A percentile compares a stretch with the other conserved stretches of the same genome.
Conservation (phyloP, 2,329 filamentous ascomycete genomes). For the Aspergillus sclerotialis region DNA sequence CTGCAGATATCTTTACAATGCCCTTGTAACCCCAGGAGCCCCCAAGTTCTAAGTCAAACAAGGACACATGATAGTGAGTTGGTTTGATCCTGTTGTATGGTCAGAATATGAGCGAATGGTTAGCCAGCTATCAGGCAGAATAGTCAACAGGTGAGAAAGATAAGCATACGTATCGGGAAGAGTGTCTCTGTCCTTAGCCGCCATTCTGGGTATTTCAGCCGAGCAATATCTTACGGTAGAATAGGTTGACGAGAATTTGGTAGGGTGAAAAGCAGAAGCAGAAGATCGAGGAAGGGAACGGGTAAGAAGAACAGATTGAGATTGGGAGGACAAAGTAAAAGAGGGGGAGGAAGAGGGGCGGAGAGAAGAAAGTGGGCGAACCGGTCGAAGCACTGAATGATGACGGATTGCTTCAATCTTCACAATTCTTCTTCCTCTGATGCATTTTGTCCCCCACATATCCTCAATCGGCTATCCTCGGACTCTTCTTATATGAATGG, state of each 20-base stretch:
- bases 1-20: conserved; percentile 69
- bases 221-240: conserved; percentile 31
- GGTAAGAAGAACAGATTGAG: conserved; percentile 12
- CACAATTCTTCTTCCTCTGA: conserved; percentile 21
- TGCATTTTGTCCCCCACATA: conserved; percentile 32
- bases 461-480: conserved; percentile 3
- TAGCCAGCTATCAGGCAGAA: conserved; percentile 3
- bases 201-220: conserved; percentile 37
- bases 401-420: conserved; percentile 16
- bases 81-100: conserved; percentile 60
- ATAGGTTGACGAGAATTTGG: conserved; percentile 11
- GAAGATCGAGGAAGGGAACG: conserved; percentile 14
- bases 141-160: conserved; percentile 1
- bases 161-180: conserved; percentile 38
- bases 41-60: conserved; percentile 68
- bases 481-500: background rate
- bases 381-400: too few relatives aligned
- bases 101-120: conserved; percentile 4
- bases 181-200: conserved; percentile 37
- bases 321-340: conserved; percentile 11
- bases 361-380: too few relatives aligned
- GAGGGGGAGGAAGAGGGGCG: conserved; percentile 20
- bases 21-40: conserved; percentile 78
- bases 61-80: conserved; percentile 73
- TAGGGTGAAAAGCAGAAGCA: conserved; percentile 7